Conservation (phyloP, 768 basidiomycete genomes). For the Myochromella boudieri region DNA sequence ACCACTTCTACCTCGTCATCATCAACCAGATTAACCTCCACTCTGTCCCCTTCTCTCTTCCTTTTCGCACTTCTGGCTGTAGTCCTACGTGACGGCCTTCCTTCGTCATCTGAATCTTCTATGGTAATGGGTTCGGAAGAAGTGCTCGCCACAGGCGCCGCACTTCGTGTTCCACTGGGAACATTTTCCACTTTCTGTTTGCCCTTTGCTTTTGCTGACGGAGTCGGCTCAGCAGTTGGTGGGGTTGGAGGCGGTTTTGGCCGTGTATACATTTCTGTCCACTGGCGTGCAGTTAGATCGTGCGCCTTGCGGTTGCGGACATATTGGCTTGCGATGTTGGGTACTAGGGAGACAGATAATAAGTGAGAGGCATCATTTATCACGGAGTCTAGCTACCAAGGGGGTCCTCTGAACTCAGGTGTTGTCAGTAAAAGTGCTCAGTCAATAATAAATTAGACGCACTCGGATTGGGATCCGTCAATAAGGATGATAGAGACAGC, state of each 20-base stretch:
- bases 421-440: slow-evolving; percentile 1
- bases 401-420: slow-evolving; percentile 56
- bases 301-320: slow-evolving; percentile 64
- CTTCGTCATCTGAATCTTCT: slow-evolving; percentile 29
- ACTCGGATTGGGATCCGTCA: slow-evolving; percentile 95
- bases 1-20: slow-evolving; percentile 23
- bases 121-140: slow-evolving; percentile 22
- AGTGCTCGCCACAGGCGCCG: slow-evolving; percentile 3
- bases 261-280: slow-evolving; percentile 70
- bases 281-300: slow-evolving; percentile 75
- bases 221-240: slow-evolving; percentile 5
- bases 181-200: slow-evolving; percentile 29
- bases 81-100: slow-evolving; percentile 3
- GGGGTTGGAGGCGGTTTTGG: slow-evolving; percentile 20
- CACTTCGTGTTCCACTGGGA: slow-evolving; percentile 15
- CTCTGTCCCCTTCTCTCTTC: slow-evolving; percentile 26
- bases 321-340: slow-evolving; percentile 72
- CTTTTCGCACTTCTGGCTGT: slow-evolving; percentile 27
- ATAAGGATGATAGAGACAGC: slow-evolving; percentile 86
- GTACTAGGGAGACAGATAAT: slow-evolving; percentile 40
- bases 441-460: slow-evolving; percentile 27
- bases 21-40: slow-evolving; percentile 29
- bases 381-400: slow-evolving; percentile 45
- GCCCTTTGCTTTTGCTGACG: slow-evolving; percentile 31
- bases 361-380: background rate